phyloP scores from a whole-genome alignment of 2,329 filamentous ascomycete species.

The Calcarisporium arbuscula region DNA sequence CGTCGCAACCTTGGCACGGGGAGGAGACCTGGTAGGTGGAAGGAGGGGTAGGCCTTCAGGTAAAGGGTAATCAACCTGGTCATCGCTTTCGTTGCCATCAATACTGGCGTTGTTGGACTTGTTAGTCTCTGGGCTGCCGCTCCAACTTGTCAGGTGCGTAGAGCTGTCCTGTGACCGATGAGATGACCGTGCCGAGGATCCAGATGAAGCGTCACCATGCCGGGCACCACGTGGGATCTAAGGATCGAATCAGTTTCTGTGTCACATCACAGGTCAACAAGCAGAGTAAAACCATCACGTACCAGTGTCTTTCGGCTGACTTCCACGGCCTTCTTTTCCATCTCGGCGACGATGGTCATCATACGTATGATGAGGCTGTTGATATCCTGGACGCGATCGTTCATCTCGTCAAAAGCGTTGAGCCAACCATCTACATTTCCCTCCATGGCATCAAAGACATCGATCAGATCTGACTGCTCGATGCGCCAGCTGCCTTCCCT shows the following conservation, averaged over 20 bases:
- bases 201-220: too few relatives aligned
- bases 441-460: slow-evolving; percentile 84
- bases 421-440: slow-evolving; percentile 90
- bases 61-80: slow-evolving; percentile 15
- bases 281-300: slow-evolving; percentile 26
- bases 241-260: too few relatives aligned
- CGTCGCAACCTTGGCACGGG: background rate
- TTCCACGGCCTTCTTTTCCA: slow-evolving; percentile 77
- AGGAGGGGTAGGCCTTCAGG: slow-evolving; percentile 15
- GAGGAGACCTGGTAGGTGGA: slow-evolving; percentile 8
- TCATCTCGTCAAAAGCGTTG: slow-evolving; percentile 69
- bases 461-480: slow-evolving; percentile 56
- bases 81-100: slow-evolving; percentile 10
- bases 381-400: slow-evolving; percentile 64
- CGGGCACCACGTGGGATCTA: too few relatives aligned
- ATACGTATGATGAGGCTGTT: slow-evolving; percentile 66
- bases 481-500: slow-evolving; percentile 53
- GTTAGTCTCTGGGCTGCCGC: too few relatives aligned
- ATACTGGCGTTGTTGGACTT: too few relatives aligned
- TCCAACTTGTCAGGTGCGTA: too few relatives aligned
- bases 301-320: slow-evolving; percentile 74
- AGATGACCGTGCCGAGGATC: too few relatives aligned
- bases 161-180: too few relatives aligned
- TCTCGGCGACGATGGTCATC: slow-evolving; percentile 72
- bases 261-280: too few relatives aligned